Evolutionary conservation across 805 yeast species (phyloP).

Genomic region (Metschnikowia colocasiae): DNA sequence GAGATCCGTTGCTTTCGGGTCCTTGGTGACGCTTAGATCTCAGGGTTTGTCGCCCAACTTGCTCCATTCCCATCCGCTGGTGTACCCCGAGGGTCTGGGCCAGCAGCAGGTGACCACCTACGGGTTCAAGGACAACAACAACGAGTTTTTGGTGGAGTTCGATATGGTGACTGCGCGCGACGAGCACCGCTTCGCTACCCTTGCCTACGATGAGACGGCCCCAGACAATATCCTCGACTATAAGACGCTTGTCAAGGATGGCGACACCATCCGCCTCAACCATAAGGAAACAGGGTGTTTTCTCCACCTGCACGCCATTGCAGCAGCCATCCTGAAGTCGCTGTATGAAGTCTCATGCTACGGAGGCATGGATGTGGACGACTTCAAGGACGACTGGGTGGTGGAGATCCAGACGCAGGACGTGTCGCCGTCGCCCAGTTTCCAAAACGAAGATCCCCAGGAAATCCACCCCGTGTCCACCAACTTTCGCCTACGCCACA

Average conservation of each 20-base stretch:
- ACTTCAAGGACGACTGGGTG: conserved; percentile 84
- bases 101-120: conserved; percentile 96
- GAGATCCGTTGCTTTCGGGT: conserved; percentile 58
- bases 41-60: conserved; percentile 72
- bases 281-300: conserved; percentile 72
- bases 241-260: conserved; percentile 45
- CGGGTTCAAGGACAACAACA: conserved; percentile 60
- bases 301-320: conserved; percentile 76
- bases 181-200: conserved; percentile 29
- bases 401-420: conserved; percentile 73
- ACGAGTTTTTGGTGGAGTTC: conserved; percentile 20
- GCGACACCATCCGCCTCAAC: conserved; percentile 63
- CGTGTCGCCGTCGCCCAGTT: conserved; percentile 37
- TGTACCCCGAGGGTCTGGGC: conserved; percentile 85
- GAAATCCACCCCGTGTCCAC: conserved; percentile 74
- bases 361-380: conserved; percentile 70
- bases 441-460: conserved; percentile 43
- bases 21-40: conserved; percentile 60
- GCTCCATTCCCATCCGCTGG: conserved; percentile 83
- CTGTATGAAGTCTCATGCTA: conserved; percentile 86
- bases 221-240: conserved; percentile 21
- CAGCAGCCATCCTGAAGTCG: conserved; percentile 66
- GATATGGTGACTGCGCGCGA: conserved; percentile 41
- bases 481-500: conserved; percentile 63
- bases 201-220: conserved; percentile 21